Percentiles rank a stretch among this genome's conserved stretches.
phyloP scores from a whole-genome alignment of 2,329 filamentous ascomycete species.

The Lasiodiplodia hormozganensis region DNA sequence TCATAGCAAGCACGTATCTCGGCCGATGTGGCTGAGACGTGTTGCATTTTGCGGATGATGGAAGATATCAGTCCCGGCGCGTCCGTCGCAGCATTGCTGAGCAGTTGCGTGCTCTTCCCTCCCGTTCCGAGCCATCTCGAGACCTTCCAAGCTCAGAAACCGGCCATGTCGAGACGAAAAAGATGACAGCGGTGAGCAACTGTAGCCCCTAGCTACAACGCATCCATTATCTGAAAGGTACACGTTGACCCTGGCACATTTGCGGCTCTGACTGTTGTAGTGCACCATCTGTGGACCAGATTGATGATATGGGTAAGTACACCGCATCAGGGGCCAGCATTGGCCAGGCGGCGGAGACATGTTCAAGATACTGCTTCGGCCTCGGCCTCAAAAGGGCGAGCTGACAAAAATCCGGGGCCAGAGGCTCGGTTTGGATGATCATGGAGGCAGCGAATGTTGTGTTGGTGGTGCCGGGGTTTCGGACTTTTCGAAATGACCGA shows the following conservation, averaged over 20 bases:
- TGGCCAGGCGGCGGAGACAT: neutral
- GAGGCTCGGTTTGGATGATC: neutral
- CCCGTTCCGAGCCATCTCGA: neutral
- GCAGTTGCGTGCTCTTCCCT: neutral
- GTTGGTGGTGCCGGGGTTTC: neutral
- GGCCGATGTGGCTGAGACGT: neutral
- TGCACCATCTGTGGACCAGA: neutral
- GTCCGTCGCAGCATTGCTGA: neutral
- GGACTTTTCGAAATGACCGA: constrained; percentile 11
- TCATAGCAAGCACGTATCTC: neutral
- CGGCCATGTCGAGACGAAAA: neutral
- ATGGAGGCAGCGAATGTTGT: neutral
- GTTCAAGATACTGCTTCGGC: neutral
- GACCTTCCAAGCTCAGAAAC: neutral
- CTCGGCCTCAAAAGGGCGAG: neutral
- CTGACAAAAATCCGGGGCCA: neutral
- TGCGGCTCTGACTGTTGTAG: neutral
- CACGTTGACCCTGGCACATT: neutral
- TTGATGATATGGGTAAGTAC: neutral
- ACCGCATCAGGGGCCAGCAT: too few relatives aligned
- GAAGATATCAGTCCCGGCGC: neutral
- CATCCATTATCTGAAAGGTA: too few relatives aligned
- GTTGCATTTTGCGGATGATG: neutral
- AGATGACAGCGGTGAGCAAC: neutral
- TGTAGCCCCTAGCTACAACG: too few relatives aligned